Percentiles rank a stretch among this genome's conserved stretches.
Evolutionary conservation across 495 filamentous ascomycete species (phyloP).

Genomic region (Penicillium desertorum): DNA sequence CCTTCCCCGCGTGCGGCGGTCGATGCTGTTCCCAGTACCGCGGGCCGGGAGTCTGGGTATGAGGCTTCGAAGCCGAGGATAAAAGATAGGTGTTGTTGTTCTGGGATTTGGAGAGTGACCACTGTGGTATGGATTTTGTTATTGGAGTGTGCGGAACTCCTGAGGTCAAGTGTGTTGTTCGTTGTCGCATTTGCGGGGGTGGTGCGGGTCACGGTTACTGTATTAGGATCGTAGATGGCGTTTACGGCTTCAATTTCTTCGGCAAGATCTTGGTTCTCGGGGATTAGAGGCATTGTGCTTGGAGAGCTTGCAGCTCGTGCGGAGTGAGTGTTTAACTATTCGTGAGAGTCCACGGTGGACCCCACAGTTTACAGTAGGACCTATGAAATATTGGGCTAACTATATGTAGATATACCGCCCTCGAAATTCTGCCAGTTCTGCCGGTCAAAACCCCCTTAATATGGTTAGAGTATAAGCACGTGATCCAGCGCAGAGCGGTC

Average conservation of each 20-base stretch:
- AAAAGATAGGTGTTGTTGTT: slow-evolving; percentile 52
- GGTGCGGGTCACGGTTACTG: slow-evolving; percentile 51
- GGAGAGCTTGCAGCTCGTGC: slow-evolving; percentile 4
- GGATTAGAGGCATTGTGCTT: slow-evolving; percentile 27
- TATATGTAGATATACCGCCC: too few species aligned
- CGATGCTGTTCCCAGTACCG: slow-evolving; percentile 62
- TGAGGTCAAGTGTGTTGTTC: slow-evolving; percentile 47
- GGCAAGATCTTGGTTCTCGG: slow-evolving; percentile 59
- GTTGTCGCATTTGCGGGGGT: slow-evolving; percentile 32
- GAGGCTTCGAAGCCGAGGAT: slow-evolving; percentile 63
- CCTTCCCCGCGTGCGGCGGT: slow-evolving; percentile 61
- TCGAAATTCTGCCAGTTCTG: too few species aligned
- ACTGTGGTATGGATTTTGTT: slow-evolving; percentile 33
- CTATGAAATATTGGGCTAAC: too few species aligned
- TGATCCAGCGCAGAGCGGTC: too few species aligned
- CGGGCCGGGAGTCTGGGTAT: slow-evolving; percentile 72
- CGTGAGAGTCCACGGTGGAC: slow-evolving; percentile 17
- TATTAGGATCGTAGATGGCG: slow-evolving; percentile 80
- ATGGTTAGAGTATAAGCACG: too few species aligned
- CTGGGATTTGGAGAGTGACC: slow-evolving; percentile 39
- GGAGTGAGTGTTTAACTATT: slow-evolving; percentile 4
- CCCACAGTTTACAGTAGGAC: slow-evolving; percentile 1
- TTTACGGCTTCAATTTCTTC: slow-evolving; percentile 91
- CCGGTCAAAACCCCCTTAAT: too few species aligned
- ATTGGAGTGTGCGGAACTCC: slow-evolving; percentile 19